These are phyloP conservation scores for Plasmodium vinckei DNA, from an alignment of 169 alveolate species.

Conservation along the genomic window DNA sequence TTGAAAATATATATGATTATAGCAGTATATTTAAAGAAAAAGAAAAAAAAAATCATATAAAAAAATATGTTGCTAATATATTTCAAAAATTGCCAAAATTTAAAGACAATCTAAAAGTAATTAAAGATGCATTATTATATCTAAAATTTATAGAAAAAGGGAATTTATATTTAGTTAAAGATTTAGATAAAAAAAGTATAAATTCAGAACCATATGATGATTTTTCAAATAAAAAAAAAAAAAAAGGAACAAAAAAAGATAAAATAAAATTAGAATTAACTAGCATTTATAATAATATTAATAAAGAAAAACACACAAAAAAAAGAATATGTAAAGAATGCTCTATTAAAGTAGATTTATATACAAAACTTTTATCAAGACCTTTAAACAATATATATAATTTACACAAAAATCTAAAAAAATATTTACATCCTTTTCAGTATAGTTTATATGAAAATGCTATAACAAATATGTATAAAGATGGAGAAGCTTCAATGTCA, in stretches of 20 bases:
- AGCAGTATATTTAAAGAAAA: constrained; percentile 57
- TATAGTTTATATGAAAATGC: constrained; percentile 70
- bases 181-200: constrained; percentile 40
- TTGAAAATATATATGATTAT: constrained; percentile 50
- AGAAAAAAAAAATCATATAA: constrained; percentile 50
- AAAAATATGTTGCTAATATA: constrained; percentile 43
- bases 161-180: constrained; percentile 61
- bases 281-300: constrained; percentile 61
- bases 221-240: constrained; percentile 37
- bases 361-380: constrained; percentile 52
- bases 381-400: constrained; percentile 61
- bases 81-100: constrained; percentile 68
- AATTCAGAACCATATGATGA: constrained; percentile 69
- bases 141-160: constrained; percentile 74
- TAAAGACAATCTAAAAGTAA: constrained; percentile 54
- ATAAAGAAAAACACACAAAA: constrained; percentile 74
- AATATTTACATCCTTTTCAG: constrained; percentile 65
- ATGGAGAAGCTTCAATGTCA: constrained; percentile 52
- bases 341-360: constrained; percentile 64
- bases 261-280: constrained; percentile 55
- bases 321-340: constrained; percentile 75
- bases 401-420: constrained; percentile 60
- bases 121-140: constrained; percentile 67
- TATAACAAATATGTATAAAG: constrained; percentile 46
- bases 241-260: constrained; percentile 67